phyloP scores from a whole-genome alignment of 2,329 filamentous ascomycete species.

The Didymosphaeria variabile region DNA sequence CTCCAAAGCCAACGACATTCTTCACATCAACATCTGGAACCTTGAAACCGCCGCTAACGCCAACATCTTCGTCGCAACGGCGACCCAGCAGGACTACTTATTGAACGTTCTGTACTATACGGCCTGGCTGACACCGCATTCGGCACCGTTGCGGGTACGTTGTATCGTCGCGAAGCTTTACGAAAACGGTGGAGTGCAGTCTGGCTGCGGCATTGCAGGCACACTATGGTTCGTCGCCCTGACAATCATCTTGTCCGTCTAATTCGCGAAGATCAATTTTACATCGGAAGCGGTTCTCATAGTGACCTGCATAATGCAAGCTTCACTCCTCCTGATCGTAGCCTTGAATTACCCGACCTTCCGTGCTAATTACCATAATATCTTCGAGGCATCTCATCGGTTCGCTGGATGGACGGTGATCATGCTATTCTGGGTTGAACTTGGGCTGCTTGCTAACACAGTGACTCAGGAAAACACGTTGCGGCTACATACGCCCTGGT shows the following conservation, averaged over 20 bases:
- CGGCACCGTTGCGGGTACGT: conserved; percentile 20
- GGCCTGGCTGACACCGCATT: conserved; percentile 23
- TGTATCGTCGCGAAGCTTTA: conserved; percentile 24
- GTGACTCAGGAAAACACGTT: conserved; percentile 65
- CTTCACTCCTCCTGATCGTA: conserved; percentile 18
- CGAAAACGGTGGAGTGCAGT: conserved; percentile 30
- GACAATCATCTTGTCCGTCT: conserved; percentile 34
- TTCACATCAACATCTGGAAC: conserved; percentile 7
- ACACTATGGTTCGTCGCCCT: conserved; percentile 52
- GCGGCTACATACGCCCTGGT: conserved; percentile 47
- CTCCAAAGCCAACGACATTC: not conserved
- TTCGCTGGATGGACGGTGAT: conserved; percentile 28
- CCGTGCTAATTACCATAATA: conserved; percentile 24
- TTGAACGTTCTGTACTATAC: conserved; percentile 23
- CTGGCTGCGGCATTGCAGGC: conserved; percentile 25
- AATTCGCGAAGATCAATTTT: conserved; percentile 23
- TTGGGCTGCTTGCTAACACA: conserved; percentile 59
- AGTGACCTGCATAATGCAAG: conserved; percentile 14
- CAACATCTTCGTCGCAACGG: conserved; percentile 29
- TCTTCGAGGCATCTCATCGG: conserved; percentile 30
- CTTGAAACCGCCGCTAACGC: conserved; percentile 34
- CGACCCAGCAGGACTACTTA: conserved; percentile 27
- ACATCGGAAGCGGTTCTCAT: conserved; percentile 18
- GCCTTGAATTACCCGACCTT: conserved; percentile 20
- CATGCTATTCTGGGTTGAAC: conserved; percentile 26